These are phyloP conservation scores for Phaffomyces antillensis DNA, from an alignment of 805 yeast genomes.

Conservation along the genomic window DNA sequence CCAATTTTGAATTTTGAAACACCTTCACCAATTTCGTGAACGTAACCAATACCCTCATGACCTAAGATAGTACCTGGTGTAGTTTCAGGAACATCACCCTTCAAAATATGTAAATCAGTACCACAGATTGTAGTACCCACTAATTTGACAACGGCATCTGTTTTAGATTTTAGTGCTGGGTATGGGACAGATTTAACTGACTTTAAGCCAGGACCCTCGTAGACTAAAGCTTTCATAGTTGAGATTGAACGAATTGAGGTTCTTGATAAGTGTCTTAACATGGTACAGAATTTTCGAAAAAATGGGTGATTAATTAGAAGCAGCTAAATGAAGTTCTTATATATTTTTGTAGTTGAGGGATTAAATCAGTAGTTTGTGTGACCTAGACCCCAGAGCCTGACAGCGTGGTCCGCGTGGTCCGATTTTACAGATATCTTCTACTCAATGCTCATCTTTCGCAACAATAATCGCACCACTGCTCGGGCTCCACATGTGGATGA, in stretches of 20 bases:
- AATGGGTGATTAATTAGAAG: no score
- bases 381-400: no score
- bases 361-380: no score
- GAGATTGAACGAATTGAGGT: background rate
- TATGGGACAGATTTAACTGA: constrained; percentile 31
- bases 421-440: no score
- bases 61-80: constrained; percentile 45
- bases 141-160: constrained; percentile 52
- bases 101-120: constrained; percentile 53
- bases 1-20: constrained; percentile 46
- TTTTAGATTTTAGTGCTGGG: constrained; percentile 38
- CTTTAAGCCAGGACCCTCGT: constrained; percentile 36
- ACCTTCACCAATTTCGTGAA: constrained; percentile 40
- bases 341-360: no score
- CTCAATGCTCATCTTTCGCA: no score
- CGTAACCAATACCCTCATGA: constrained; percentile 55
- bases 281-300: no score
- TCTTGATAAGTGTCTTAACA: no score
- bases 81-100: constrained; percentile 53
- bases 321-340: no score
- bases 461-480: no score
- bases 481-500: no score
- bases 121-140: constrained; percentile 59
- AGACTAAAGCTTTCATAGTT: constrained; percentile 34
- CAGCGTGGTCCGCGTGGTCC: no score